These are phyloP conservation scores for Spizellomyces sp. DNA, from an alignment of 192 early-diverging fungal species.

Conservation along the genomic window DNA sequence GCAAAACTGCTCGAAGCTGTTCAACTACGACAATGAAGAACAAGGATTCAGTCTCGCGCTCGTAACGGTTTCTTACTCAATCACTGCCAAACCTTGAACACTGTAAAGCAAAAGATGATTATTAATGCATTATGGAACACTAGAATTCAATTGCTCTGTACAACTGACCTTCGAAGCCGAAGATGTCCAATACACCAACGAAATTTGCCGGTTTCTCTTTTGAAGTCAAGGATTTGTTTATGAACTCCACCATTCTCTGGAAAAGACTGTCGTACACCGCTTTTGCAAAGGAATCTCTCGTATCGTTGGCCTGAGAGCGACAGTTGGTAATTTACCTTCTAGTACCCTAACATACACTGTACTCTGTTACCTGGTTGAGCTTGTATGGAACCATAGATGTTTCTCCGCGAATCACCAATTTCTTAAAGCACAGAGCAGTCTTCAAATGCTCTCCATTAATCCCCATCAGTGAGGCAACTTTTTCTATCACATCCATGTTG, in stretches of 20 bases:
- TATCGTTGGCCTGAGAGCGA: conserved; percentile 52
- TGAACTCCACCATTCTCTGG: conserved; percentile 54
- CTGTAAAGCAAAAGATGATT: background rate
- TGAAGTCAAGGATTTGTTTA: conserved; percentile 46
- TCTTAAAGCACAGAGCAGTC: conserved; percentile 80
- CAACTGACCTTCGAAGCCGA: conserved; percentile 54
- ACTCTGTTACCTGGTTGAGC: conserved; percentile 57
- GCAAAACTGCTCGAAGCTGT: conserved; percentile 78
- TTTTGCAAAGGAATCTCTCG: conserved; percentile 60
- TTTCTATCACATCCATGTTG: conserved; percentile 72
- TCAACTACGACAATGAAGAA: conserved; percentile 29
- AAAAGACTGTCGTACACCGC: conserved; percentile 57
- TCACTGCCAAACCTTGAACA: conserved; percentile 5
- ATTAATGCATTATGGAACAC: conserved; percentile 2
- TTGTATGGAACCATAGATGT: conserved; percentile 91
- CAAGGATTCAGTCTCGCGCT: background rate
- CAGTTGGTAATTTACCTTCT: background rate
- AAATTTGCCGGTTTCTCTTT: conserved; percentile 41
- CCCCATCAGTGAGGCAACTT: conserved; percentile 80
- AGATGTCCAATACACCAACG: conserved; percentile 62
- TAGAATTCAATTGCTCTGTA: background rate
- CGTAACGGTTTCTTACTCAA: conserved; percentile 11
- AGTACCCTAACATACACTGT: background rate
- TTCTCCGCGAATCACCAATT: conserved; percentile 84
- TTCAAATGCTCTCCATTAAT: conserved; percentile 72